Percentiles rank a stretch among this genome's conserved stretches.
These are phyloP conservation scores for Lonicera japonica DNA, from an alignment of 129 eudicot genomes.

Conservation along the genomic window DNA sequence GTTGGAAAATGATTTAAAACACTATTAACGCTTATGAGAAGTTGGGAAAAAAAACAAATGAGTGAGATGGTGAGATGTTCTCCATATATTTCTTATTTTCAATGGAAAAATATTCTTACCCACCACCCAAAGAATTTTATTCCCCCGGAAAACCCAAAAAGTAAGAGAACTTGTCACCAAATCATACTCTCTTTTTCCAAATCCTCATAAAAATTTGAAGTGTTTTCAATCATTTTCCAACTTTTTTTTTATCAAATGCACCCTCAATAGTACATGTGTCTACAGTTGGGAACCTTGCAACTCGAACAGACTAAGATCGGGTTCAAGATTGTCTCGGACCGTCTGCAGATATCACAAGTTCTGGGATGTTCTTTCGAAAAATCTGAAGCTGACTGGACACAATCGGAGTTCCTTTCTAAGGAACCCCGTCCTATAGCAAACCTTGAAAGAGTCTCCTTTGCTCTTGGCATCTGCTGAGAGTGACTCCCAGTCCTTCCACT, in stretches of 20 bases:
- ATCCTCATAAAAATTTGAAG: too few relatives aligned
- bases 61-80: too few relatives aligned
- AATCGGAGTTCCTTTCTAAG: slow-evolving; percentile 46
- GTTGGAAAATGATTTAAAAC: too few relatives aligned
- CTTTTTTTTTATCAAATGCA: too few relatives aligned
- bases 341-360: slow-evolving; percentile 81
- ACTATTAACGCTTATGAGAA: too few relatives aligned
- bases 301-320: slow-evolving; percentile 71
- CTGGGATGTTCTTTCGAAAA: slow-evolving; percentile 45
- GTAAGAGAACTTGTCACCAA: too few relatives aligned
- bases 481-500: slow-evolving; percentile 43
- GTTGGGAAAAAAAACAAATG: too few relatives aligned
- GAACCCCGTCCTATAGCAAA: slow-evolving; percentile 44
- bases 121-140: too few relatives aligned
- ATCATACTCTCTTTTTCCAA: too few relatives aligned
- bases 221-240: background rate
- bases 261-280: background rate
- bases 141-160: too few relatives aligned
- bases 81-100: too few relatives aligned
- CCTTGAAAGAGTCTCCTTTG: slow-evolving; percentile 54
- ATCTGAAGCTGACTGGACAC: slow-evolving; percentile 31
- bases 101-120: too few relatives aligned
- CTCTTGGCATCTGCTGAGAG: slow-evolving; percentile 46
- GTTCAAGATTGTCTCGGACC: slow-evolving; percentile 72
- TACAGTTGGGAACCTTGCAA: slow-evolving; percentile 67